Conservation (phyloP, 2,329 filamentous ascomycete genomes). For the Colletotrichum higginsianum region DNA sequence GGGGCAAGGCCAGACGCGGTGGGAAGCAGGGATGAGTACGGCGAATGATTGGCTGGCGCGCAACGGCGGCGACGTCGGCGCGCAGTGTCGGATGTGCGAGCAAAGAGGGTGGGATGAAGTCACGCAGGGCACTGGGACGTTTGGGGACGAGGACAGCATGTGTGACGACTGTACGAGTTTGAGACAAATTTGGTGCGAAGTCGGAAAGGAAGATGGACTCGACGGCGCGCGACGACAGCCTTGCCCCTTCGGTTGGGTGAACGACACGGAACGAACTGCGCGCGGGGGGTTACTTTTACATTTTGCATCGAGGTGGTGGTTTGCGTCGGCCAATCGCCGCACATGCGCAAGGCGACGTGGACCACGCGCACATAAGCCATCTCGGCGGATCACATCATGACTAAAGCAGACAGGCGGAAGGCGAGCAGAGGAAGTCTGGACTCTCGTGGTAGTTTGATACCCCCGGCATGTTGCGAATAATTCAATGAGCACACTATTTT, state of each 20-base stretch:
- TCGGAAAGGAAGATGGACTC: slow-evolving; percentile 24
- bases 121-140: slow-evolving; percentile 22
- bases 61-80: slow-evolving; percentile 9
- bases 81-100: slow-evolving; percentile 4
- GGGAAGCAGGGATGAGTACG: slow-evolving; percentile 37
- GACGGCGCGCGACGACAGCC: slow-evolving; percentile 32
- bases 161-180: slow-evolving; percentile 37
- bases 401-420: slow-evolving; percentile 9
- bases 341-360: slow-evolving; percentile 30
- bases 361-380: slow-evolving; percentile 15
- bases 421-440: slow-evolving; percentile 11
- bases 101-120: slow-evolving; percentile 12
- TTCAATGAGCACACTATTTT: slow-evolving; percentile 8
- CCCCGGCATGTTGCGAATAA: slow-evolving; percentile 27
- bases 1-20: slow-evolving; percentile 40
- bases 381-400: slow-evolving; percentile 28
- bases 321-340: slow-evolving; percentile 28
- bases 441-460: slow-evolving; percentile 35
- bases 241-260: slow-evolving; percentile 39
- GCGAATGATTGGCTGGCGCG: slow-evolving; percentile 30
- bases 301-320: slow-evolving; percentile 24
- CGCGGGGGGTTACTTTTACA: slow-evolving; percentile 32
- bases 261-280: slow-evolving; percentile 32
- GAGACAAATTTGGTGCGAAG: slow-evolving; percentile 24
- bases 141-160: slow-evolving; percentile 10